Conservation (phyloP, 2,329 filamentous ascomycete genomes). For the Tolypocladium sp. region DNA sequence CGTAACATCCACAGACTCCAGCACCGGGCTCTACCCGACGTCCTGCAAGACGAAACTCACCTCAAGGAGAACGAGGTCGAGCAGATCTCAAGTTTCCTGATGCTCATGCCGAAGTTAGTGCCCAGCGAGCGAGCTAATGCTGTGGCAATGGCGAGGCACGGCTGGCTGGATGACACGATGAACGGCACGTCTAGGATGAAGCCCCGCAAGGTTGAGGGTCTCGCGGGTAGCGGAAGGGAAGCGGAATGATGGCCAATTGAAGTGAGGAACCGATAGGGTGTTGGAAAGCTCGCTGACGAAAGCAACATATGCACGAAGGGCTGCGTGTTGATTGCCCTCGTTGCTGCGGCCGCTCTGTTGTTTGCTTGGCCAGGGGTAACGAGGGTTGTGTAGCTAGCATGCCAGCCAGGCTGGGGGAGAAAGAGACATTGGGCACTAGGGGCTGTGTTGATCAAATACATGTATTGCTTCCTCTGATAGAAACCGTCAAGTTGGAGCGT, state of each 20-base stretch:
- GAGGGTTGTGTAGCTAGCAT: too few relatives aligned
- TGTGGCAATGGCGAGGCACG: constrained; percentile 83
- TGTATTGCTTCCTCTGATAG: too few relatives aligned
- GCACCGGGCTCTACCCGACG: constrained; percentile 91
- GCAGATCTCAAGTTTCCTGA: constrained; percentile 70
- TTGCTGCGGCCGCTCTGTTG: neutral
- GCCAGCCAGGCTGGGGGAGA: too few relatives aligned
- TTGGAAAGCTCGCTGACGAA: constrained; percentile 6
- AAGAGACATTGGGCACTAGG: too few relatives aligned
- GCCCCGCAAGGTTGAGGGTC: constrained; percentile 57
- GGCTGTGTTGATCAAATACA: too few relatives aligned
- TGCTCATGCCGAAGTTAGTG: constrained; percentile 82
- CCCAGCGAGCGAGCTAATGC: constrained; percentile 89
- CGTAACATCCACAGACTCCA: constrained; percentile 94
- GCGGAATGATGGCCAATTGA: constrained; percentile 91
- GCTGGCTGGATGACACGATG: constrained; percentile 77
- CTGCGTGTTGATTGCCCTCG: neutral
- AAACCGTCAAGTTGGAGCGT: too few relatives aligned
- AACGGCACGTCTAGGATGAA: constrained; percentile 89
- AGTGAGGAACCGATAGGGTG: constrained; percentile 64
- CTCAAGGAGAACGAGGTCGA: constrained; percentile 75
- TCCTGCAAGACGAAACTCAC: constrained; percentile 93
- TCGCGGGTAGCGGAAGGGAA: constrained; percentile 72
- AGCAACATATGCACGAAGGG: neutral
- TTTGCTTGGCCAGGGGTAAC: neutral